These are phyloP conservation scores for Mortierella sp. DNA, from an alignment of 371 early-diverging fungal genomes.

Conservation along the genomic window DNA sequence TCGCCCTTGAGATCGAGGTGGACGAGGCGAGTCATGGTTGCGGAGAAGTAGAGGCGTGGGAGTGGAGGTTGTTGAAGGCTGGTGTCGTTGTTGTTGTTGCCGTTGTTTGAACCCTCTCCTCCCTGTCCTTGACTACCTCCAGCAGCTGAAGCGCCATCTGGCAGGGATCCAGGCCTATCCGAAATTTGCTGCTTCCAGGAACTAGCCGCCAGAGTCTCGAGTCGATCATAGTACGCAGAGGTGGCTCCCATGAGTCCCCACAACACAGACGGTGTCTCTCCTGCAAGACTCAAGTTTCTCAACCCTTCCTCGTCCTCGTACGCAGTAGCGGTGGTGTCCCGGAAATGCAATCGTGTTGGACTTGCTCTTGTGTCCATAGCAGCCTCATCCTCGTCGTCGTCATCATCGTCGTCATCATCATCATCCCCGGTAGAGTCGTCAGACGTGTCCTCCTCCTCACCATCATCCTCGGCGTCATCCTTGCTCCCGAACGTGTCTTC, in stretches of 20 bases:
- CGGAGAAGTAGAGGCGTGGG: neutral
- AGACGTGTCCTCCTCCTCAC: neutral
- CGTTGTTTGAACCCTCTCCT: neutral
- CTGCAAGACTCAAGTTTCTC: slow-evolving; percentile 20
- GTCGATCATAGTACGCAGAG: slow-evolving; percentile 9
- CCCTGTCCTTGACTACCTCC: neutral
- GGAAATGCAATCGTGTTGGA: too few species aligned
- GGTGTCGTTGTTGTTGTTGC: neutral
- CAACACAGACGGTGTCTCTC: slow-evolving; percentile 17
- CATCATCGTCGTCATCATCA: neutral
- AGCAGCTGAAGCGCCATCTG: neutral
- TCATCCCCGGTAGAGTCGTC: neutral
- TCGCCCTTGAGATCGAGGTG: slow-evolving; percentile 27
- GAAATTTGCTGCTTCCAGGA: slow-evolving; percentile 13
- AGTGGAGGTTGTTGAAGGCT: neutral
- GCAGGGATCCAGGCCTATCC: neutral
- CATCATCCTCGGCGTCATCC: neutral
- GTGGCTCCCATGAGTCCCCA: slow-evolving; percentile 20
- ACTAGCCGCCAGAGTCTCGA: slow-evolving; percentile 13
- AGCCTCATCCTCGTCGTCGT: neutral
- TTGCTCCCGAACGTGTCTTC: neutral
- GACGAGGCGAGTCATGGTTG: slow-evolving; percentile 11
- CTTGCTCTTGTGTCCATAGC: too few species aligned
- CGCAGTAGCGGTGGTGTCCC: neutral
- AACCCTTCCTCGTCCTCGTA: slow-evolving; percentile 8